A percentile compares a stretch with the other conserved stretches of the same genome.
Conservation (phyloP, 2,329 filamentous ascomycete genomes). For the Aspergillus alliaceus region DNA sequence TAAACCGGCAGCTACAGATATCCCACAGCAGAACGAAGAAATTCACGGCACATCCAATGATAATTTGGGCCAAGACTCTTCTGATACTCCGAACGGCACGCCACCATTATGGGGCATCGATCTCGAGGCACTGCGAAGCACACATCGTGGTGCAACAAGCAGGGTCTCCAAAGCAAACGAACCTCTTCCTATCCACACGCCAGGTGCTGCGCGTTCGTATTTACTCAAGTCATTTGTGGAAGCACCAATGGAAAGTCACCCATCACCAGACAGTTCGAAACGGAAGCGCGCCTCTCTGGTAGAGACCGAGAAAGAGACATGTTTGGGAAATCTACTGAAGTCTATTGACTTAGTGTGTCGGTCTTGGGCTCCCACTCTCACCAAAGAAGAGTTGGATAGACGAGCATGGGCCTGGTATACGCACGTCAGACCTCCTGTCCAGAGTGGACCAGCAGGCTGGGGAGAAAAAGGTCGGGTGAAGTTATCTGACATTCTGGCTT, state of each 20-base stretch:
- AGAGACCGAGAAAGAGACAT: conserved; percentile 65
- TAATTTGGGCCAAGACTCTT: conserved; percentile 10
- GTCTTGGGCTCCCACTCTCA: conserved; percentile 70
- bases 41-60: conserved; percentile 3
- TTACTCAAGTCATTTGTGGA: conserved; percentile 50
- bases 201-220: conserved; percentile 66
- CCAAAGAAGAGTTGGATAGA: conserved; percentile 66
- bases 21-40: background rate
- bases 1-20: conserved; percentile 26
- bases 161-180: conserved; percentile 20
- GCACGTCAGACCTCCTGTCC: conserved; percentile 72
- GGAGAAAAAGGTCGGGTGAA: conserved; percentile 74
- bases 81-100: conserved; percentile 9
- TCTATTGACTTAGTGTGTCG: conserved; percentile 70
- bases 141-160: conserved; percentile 33
- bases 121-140: conserved; percentile 54
- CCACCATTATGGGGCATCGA: conserved; percentile 61
- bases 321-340: conserved; percentile 67
- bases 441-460: conserved; percentile 74
- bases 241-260: conserved; percentile 9
- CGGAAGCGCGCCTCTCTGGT: conserved; percentile 50
- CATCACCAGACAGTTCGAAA: conserved; percentile 37
- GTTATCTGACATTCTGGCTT: conserved; percentile 62
- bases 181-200: conserved; percentile 71
- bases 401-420: conserved; percentile 83